phyloP scores from a whole-genome alignment of 1,284 basidiomycete species.

The Cerrena zonata region DNA sequence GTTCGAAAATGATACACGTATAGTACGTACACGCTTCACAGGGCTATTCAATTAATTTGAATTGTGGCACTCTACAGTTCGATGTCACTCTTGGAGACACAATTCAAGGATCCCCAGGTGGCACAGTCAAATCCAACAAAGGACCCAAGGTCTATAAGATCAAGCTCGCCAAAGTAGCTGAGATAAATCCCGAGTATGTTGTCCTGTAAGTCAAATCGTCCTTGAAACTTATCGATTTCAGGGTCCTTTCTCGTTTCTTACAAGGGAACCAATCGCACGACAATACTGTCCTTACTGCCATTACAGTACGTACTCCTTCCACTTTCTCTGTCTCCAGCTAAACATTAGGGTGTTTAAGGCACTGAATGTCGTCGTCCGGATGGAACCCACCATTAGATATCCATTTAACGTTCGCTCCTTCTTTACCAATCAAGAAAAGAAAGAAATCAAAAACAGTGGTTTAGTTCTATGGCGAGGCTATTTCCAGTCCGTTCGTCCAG shows the following conservation, averaged over 20 bases:
- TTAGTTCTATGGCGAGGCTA: slow-evolving; percentile 70
- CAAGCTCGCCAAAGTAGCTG: slow-evolving; percentile 58
- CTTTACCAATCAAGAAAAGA: slow-evolving; percentile 61
- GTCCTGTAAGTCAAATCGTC: slow-evolving; percentile 6
- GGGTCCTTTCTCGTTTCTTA: slow-evolving; percentile 61
- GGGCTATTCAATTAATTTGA: background rate
- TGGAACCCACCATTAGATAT: slow-evolving; percentile 64
- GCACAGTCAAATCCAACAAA: slow-evolving; percentile 9
- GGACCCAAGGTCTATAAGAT: slow-evolving; percentile 59
- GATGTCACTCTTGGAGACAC: slow-evolving; percentile 46
- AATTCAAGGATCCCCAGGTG: slow-evolving; percentile 12
- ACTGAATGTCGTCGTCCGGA: slow-evolving; percentile 69
- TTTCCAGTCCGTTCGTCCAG: slow-evolving; percentile 72
- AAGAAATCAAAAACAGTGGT: slow-evolving; percentile 61
- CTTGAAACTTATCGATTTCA: slow-evolving; percentile 22
- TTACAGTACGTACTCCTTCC: slow-evolving; percentile 47
- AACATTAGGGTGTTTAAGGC: slow-evolving; percentile 36
- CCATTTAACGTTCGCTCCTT: slow-evolving; percentile 74
- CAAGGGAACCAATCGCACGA: slow-evolving; percentile 64
- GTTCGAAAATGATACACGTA: slow-evolving; percentile 46
- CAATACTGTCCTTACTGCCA: slow-evolving; percentile 63
- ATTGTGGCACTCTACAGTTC: slow-evolving; percentile 39
- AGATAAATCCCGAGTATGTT: slow-evolving; percentile 69
- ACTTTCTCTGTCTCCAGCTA: background rate
- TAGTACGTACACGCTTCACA: slow-evolving; percentile 32